phyloP scores from a whole-genome alignment of 2,329 filamentous ascomycete species.

The Cladosporium sp. region DNA sequence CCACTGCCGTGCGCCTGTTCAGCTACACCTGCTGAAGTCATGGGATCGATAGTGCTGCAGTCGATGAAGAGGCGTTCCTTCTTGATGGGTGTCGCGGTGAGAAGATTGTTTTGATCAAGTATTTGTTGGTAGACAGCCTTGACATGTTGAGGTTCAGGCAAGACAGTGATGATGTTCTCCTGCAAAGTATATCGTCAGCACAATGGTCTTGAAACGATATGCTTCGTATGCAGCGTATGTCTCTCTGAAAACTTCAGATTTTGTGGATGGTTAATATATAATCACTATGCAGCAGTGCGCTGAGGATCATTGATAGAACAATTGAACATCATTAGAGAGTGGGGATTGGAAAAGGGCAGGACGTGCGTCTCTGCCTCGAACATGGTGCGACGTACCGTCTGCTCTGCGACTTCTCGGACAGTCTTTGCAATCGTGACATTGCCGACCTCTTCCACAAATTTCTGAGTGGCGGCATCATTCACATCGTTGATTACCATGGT shows the following conservation, averaged over 20 bases:
- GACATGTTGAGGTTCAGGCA: slow-evolving; percentile 87
- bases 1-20: slow-evolving; percentile 61
- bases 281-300: slow-evolving; percentile 7
- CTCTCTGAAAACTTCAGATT: slow-evolving; percentile 5
- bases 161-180: slow-evolving; percentile 82
- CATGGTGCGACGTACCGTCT: slow-evolving; percentile 52
- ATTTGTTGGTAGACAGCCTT: slow-evolving; percentile 76
- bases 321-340: slow-evolving; percentile 14
- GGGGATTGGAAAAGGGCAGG: neutral
- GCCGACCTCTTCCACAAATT: slow-evolving; percentile 53
- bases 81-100: slow-evolving; percentile 44
- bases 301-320: slow-evolving; percentile 13
- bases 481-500: slow-evolving; percentile 63
- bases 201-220: slow-evolving; percentile 26
- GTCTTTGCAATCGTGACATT: slow-evolving; percentile 54
- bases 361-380: neutral
- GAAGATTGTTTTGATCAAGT: slow-evolving; percentile 55
- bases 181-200: slow-evolving; percentile 35
- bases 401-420: slow-evolving; percentile 61
- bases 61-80: slow-evolving; percentile 79
- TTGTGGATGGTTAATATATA: slow-evolving; percentile 13
- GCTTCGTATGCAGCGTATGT: neutral
- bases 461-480: slow-evolving; percentile 53
- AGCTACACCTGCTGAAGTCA: slow-evolving; percentile 75
- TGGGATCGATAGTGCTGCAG: slow-evolving; percentile 92